Evolutionary conservation across 805 yeast species (phyloP).

Genomic region (Candida broadrunensis): DNA sequence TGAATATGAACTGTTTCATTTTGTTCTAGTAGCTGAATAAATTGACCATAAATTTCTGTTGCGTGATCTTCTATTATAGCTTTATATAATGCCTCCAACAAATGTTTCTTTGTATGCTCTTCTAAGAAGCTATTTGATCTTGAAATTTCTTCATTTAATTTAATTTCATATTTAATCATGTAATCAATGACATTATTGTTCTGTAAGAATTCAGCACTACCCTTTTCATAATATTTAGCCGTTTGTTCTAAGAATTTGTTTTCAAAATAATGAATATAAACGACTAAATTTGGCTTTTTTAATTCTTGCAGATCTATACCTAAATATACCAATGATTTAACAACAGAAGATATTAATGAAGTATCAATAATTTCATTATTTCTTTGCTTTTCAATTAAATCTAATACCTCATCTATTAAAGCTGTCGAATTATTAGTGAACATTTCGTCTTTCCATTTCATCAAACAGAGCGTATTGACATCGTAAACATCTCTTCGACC

Average conservation of each 20-base stretch:
- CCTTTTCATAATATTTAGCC: conserved; percentile 61
- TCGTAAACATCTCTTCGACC: conserved; percentile 89
- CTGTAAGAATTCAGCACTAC: conserved; percentile 62
- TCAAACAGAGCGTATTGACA: conserved; percentile 81
- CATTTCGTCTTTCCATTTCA: conserved; percentile 85
- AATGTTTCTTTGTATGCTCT: conserved; percentile 75
- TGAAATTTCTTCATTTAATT: conserved; percentile 80
- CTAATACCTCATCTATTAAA: conserved; percentile 70
- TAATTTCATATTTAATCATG: conserved; percentile 77
- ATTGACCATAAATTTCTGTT: conserved; percentile 70
- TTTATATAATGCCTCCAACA: conserved; percentile 71
- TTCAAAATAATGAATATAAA: conserved; percentile 81
- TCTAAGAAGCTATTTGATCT: conserved; percentile 79
- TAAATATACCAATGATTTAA: conserved; percentile 80
- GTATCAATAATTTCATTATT: conserved; percentile 72
- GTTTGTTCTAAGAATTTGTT: conserved; percentile 70
- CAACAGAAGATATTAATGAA: conserved; percentile 64
- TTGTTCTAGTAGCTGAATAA: conserved; percentile 69
- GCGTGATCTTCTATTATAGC: conserved; percentile 80
- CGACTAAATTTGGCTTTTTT: conserved; percentile 77
- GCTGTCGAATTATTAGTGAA: conserved; percentile 61
- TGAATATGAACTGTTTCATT: conserved; percentile 69
- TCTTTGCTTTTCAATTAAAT: conserved; percentile 74
- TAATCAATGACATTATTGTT: conserved; percentile 87
- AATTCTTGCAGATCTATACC: conserved; percentile 91